Evolutionary conservation across 2,329 filamentous ascomycete species (phyloP), one percentile per base, ranked within the genome.

Genomic region (Fusarium papillatum): DNA sequence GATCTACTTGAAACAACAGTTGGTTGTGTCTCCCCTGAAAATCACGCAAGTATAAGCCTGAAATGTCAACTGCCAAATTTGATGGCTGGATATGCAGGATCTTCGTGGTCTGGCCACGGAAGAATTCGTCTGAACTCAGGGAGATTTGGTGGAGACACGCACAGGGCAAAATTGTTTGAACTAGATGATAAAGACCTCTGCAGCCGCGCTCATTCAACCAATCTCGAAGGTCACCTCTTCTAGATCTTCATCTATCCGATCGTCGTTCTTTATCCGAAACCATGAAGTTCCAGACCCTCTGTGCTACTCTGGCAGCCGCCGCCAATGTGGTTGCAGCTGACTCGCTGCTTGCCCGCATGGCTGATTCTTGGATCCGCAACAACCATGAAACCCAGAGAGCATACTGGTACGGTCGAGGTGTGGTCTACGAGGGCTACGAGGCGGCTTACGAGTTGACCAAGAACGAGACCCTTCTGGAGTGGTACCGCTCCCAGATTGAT

Each of bases 401-500:
- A 22, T 77, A 76, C 69, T 76, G 75, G 75, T 77, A 77, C 29
- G 75, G 75, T 26, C 74, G 75, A 11, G 75, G 66, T 8, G 75
- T 77, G n/a, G 68, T 76, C 50, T 76, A 60, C 26, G 74, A 76
- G 61, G 74, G 74, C 16, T 76, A 76, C 53, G 74, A 76, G 36
- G 74, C 74, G 1, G 43, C 74, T 5, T 86, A 87, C 48, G 84
- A 85, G 19, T 74, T 84, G 17, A 86, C 85, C 17, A 77, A 84
- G 34, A 85, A 90, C 74, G 76, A 83, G 64, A 84, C 82, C 2
- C 84, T 90, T 24, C 80, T 83, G 26, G 77, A 85, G 17, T 88
- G 85, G 79, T 85, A 87, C 67, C 85, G 85, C 7, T 80, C 79
- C 4, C 85, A 87, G 64, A 84, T 90, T 43, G 87, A 89, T 62